phyloP scores from a whole-genome alignment of 2,329 filamentous ascomycete species.

The Pseudophaeomoniella oleicola region DNA sequence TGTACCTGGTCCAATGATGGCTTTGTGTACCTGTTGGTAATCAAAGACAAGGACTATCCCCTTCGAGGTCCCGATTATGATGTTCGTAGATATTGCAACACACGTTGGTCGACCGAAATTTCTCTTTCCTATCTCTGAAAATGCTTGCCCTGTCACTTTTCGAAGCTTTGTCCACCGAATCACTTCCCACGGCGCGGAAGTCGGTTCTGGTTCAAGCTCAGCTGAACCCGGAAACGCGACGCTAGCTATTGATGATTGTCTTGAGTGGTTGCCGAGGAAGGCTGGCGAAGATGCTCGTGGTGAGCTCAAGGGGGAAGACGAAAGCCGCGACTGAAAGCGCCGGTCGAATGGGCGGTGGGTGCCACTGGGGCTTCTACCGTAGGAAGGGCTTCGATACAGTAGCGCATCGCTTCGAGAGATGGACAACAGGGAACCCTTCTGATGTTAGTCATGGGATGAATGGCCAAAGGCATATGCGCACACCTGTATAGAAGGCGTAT shows the following conservation, averaged over 20 bases:
- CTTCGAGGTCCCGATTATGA: slow-evolving; percentile 85
- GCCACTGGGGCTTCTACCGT: slow-evolving; percentile 58
- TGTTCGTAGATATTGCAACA: slow-evolving; percentile 71
- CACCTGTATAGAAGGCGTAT: slow-evolving; percentile 73
- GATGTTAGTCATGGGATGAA: slow-evolving; percentile 15
- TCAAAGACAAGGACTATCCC: slow-evolving; percentile 93
- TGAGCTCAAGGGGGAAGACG: slow-evolving; percentile 43
- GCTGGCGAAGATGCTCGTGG: slow-evolving; percentile 64
- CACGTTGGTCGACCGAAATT: slow-evolving; percentile 89
- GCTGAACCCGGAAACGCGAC: slow-evolving; percentile 37
- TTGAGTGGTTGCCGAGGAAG: slow-evolving; percentile 61
- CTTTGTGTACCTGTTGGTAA: slow-evolving; percentile 88
- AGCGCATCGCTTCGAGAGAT: slow-evolving; percentile 22
- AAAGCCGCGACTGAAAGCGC: slow-evolving; percentile 79
- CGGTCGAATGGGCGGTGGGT: slow-evolving; percentile 89
- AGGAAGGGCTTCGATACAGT: slow-evolving; percentile 51
- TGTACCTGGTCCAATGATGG: slow-evolving; percentile 83
- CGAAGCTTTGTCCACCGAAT: slow-evolving; percentile 88
- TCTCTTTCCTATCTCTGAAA: slow-evolving; percentile 81
- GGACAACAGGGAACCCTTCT: slow-evolving; percentile 45
- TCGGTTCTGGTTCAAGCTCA: slow-evolving; percentile 46
- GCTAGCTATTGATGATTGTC: slow-evolving; percentile 65
- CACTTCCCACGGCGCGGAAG: slow-evolving; percentile 85
- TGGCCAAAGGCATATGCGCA: slow-evolving; percentile 11
- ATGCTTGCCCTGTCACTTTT: slow-evolving; percentile 77